These are phyloP conservation scores for Fraxinus greggii DNA, from an alignment of 305 asterid genomes.

Conservation along the genomic window DNA sequence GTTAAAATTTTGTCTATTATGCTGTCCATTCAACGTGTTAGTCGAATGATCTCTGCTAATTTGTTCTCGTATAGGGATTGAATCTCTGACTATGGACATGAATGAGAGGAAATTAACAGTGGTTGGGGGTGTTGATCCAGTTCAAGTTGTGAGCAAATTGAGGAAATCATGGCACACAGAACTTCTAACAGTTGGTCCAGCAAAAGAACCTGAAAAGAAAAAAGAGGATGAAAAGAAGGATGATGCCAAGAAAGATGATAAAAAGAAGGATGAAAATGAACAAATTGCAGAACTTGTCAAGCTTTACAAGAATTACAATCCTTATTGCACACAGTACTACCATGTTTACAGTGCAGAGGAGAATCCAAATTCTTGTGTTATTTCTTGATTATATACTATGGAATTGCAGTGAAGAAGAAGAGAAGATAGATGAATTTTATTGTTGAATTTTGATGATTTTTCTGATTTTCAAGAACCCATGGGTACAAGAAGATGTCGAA, in stretches of 20 bases:
- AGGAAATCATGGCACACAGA: constrained; percentile 54
- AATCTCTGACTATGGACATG: constrained; percentile 57
- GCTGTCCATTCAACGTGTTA: too few relatives aligned
- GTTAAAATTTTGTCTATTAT: too few relatives aligned
- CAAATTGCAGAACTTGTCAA: constrained; percentile 40
- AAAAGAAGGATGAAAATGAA: constrained; percentile 41
- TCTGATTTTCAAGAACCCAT: too few relatives aligned
- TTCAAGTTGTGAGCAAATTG: constrained; percentile 48
- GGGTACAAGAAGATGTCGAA: too few relatives aligned
- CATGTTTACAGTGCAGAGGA: constrained; percentile 48
- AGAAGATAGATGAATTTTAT: too few relatives aligned
- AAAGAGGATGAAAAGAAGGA: constrained; percentile 30
- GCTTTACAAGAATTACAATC: constrained; percentile 33
- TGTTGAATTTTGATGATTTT: too few relatives aligned
- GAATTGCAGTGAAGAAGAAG: too few relatives aligned
- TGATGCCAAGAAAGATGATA: constrained; percentile 25
- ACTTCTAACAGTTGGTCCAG: constrained; percentile 60
- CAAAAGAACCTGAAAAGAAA: constrained; percentile 59
- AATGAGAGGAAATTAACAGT: constrained; percentile 63
- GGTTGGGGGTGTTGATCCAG: constrained; percentile 65
- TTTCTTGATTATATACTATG: constrained; percentile 29
- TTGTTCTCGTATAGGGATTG: constrained; percentile 38
- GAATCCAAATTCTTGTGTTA: constrained; percentile 64
- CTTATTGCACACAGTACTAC: constrained; percentile 40
- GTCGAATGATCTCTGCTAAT: background rate